phyloP scores from a whole-genome alignment of 345 rosid species.

The Gossypium turneri region DNA sequence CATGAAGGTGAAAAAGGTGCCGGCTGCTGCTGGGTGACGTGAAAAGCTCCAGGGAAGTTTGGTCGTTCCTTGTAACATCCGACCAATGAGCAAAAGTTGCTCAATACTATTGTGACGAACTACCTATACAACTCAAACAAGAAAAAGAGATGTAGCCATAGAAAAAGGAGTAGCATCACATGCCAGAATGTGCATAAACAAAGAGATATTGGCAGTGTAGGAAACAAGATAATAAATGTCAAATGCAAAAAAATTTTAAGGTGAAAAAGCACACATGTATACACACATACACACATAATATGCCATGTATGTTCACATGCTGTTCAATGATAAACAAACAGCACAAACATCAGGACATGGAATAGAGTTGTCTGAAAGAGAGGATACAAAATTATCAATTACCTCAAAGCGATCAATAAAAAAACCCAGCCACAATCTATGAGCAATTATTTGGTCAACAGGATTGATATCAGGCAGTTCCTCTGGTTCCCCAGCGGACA shows the following conservation, averaged over 20 bases:
- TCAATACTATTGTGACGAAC: constrained; percentile 86
- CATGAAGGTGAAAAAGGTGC: constrained; percentile 95
- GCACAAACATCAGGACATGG: neutral
- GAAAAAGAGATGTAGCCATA: neutral
- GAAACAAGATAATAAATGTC: neutral
- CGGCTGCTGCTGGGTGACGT: constrained; percentile 93
- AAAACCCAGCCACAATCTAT: constrained; percentile 95
- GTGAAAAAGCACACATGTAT: neutral
- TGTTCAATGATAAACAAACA: constrained; percentile 15
- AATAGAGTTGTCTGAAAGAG: neutral
- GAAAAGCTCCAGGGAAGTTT: constrained; percentile 88
- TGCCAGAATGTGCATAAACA: neutral
- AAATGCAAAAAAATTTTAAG: neutral
- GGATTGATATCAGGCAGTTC: constrained; percentile 59
- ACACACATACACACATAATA: neutral
- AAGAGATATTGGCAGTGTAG: neutral
- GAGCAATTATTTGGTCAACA: constrained; percentile 93
- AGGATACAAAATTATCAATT: constrained; percentile 21
- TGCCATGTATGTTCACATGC: neutral
- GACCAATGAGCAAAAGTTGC: constrained; percentile 92
- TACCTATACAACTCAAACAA: constrained; percentile 46
- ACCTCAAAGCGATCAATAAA: constrained; percentile 98
- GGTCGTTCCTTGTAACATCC: constrained; percentile 86
- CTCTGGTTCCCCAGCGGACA: constrained; percentile 93
- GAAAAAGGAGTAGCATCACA: neutral